phyloP scores from a whole-genome alignment of 1,284 basidiomycete genomes.

The Cerioporus squamosus region DNA sequence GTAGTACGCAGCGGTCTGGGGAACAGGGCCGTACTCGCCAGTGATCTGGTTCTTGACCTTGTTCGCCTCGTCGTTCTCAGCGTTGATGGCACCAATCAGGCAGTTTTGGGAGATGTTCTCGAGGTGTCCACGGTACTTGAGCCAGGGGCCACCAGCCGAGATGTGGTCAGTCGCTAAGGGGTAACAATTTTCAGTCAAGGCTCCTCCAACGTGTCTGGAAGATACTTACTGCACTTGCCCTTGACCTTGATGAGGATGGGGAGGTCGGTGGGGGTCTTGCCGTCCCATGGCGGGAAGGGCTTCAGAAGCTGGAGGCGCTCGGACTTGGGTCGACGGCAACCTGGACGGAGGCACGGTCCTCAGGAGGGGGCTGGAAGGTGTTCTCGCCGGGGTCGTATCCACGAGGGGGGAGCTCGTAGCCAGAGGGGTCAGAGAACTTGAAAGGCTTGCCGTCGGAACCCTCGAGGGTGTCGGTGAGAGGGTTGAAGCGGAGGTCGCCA shows the following conservation, averaged over 20 bases:
- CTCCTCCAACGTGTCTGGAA: constrained; percentile 3
- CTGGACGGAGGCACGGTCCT: constrained; percentile 80
- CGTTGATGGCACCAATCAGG: constrained; percentile 96
- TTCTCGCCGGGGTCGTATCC: constrained; percentile 98
- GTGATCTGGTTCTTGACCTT: constrained; percentile 92
- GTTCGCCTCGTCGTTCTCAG: constrained; percentile 96
- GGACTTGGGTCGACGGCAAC: constrained; percentile 88
- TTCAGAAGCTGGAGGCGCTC: constrained; percentile 95
- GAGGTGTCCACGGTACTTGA: constrained; percentile 99
- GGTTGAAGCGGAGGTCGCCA: constrained; percentile 96
- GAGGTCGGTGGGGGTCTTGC: constrained; percentile 88
- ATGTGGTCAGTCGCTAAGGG: constrained; percentile 80
- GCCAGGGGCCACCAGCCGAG: constrained; percentile 97
- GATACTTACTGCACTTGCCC: constrained; percentile 93
- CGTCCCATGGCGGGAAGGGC: constrained; percentile 94
- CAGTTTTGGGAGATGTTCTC: constrained; percentile 99
- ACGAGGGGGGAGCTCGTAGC: constrained; percentile 90
- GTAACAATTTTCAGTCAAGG: constrained; percentile 28
- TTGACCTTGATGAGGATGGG: constrained; percentile 97
- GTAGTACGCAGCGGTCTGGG: constrained; percentile 86
- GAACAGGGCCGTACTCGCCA: constrained; percentile 87
- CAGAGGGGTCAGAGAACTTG: constrained; percentile 92
- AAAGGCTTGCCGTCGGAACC: constrained; percentile 96
- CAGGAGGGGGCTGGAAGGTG: constrained; percentile 96
- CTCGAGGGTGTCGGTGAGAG: constrained; percentile 87